phyloP scores from a whole-genome alignment of 2,329 filamentous ascomycete genomes.

The Akanthomyces dipterigenus region DNA sequence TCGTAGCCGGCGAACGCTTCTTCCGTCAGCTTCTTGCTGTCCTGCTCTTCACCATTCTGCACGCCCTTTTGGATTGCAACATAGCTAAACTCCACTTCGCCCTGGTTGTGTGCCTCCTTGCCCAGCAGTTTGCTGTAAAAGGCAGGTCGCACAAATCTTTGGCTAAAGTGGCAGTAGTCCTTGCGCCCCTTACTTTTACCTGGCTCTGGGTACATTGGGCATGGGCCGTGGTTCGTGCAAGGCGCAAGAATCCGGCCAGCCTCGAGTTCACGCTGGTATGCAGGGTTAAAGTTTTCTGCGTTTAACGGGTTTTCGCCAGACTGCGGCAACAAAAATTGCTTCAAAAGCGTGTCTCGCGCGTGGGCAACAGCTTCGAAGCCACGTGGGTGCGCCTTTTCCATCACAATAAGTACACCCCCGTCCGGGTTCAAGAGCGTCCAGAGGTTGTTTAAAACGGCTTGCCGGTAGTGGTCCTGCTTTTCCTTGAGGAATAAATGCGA shows the following conservation, averaged over 20 bases:
- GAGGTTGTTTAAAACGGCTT: conserved; percentile 74
- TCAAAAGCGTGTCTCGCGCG: conserved; percentile 71
- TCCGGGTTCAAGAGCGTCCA: conserved; percentile 81
- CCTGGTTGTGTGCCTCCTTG: conserved; percentile 63
- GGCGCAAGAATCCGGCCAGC: conserved; percentile 60
- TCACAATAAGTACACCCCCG: conserved; percentile 76
- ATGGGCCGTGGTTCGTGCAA: conserved; percentile 83
- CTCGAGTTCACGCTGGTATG: conserved; percentile 41
- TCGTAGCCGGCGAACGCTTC: conserved; percentile 70
- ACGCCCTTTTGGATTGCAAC: conserved; percentile 75
- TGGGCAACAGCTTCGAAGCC: conserved; percentile 90
- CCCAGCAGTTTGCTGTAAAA: conserved; percentile 75
- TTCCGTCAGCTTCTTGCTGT: conserved; percentile 53
- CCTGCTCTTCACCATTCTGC: conserved; percentile 21
- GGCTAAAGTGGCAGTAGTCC: conserved; percentile 85
- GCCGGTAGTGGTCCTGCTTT: conserved; percentile 69
- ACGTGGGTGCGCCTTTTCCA: conserved; percentile 86
- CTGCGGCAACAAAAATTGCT: conserved; percentile 59
- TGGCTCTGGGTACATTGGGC: conserved; percentile 77
- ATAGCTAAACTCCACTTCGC: conserved; percentile 88
- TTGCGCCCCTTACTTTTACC: conserved; percentile 69
- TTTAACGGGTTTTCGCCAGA: conserved; percentile 28
- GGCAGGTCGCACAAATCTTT: conserved; percentile 76
- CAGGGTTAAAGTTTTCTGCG: conserved; percentile 34
- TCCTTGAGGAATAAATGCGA: conserved; percentile 75